Evolutionary conservation across 306 rosid genomes (phyloP).

Genomic region (Albizia julibrissin): DNA sequence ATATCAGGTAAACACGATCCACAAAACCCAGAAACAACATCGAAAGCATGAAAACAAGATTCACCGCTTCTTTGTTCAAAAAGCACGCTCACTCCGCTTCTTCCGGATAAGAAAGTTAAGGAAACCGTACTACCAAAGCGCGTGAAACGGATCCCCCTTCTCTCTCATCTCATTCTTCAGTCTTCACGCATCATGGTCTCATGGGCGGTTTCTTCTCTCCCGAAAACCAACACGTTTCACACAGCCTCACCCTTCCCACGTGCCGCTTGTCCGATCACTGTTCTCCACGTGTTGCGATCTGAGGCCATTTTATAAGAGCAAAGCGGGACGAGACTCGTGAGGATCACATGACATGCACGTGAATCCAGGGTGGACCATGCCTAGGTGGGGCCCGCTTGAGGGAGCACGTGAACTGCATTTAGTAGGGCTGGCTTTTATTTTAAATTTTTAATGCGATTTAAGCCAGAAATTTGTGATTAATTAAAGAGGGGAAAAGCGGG

Average conservation of each 20-base stretch:
- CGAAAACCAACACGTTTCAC: constrained; percentile 14
- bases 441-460: neutral
- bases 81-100: neutral
- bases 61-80: neutral
- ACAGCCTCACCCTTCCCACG: neutral
- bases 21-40: neutral
- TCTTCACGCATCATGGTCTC: constrained; percentile 23
- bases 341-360: constrained; percentile 26
- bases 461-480: neutral
- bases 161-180: neutral
- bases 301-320: neutral
- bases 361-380: neutral
- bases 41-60: neutral
- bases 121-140: neutral
- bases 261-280: neutral
- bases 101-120: neutral
- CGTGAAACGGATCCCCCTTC: neutral
- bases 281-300: neutral
- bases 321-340: neutral
- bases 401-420: constrained; percentile 35
- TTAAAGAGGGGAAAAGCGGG: neutral
- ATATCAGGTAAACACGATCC: too few relatives aligned
- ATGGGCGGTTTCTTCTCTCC: neutral
- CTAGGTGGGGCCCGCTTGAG: neutral
- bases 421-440: neutral